These are phyloP conservation scores for Hyphopichia buzzinii DNA, from an alignment of 1,139 yeast genomes.

Conservation along the genomic window DNA sequence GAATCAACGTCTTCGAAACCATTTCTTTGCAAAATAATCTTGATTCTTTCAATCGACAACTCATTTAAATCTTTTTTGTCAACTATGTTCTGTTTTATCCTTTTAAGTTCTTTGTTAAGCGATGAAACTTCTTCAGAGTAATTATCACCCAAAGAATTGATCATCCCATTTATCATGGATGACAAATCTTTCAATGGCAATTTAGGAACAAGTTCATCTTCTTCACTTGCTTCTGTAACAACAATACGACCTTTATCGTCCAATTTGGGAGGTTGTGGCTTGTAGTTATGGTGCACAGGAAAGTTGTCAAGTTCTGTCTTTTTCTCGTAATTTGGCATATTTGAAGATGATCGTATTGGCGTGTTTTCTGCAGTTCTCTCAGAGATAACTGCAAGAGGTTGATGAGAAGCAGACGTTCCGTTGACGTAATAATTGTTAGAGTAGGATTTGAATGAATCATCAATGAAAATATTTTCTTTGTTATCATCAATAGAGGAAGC, in stretches of 20 bases:
- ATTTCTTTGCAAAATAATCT: constrained; percentile 16
- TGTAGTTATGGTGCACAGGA: constrained; percentile 13
- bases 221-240: constrained; percentile 4
- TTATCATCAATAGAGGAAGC: constrained; percentile 26
- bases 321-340: constrained; percentile 9
- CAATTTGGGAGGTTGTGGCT: constrained; percentile 37
- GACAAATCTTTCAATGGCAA: constrained; percentile 34
- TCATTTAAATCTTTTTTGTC: constrained; percentile 19
- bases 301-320: constrained; percentile 1
- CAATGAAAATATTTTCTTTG: constrained; percentile 44
- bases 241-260: constrained; percentile 31
- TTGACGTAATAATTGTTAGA: constrained; percentile 10
- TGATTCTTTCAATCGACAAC: constrained; percentile 15
- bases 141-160: constrained; percentile 44
- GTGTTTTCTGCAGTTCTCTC: constrained; percentile 37
- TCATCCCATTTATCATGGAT: constrained; percentile 39
- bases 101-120: constrained; percentile 19
- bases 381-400: constrained; percentile 38
- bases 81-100: constrained; percentile 17
- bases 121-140: constrained; percentile 26
- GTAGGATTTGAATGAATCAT: constrained; percentile 23
- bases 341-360: constrained; percentile 12
- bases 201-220: constrained; percentile 8
- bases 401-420: constrained; percentile 15
- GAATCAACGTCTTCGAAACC: constrained; percentile 25